These are phyloP conservation scores for Takashimella tepidaria DNA, from an alignment of 1,284 basidiomycete genomes.

Conservation along the genomic window DNA sequence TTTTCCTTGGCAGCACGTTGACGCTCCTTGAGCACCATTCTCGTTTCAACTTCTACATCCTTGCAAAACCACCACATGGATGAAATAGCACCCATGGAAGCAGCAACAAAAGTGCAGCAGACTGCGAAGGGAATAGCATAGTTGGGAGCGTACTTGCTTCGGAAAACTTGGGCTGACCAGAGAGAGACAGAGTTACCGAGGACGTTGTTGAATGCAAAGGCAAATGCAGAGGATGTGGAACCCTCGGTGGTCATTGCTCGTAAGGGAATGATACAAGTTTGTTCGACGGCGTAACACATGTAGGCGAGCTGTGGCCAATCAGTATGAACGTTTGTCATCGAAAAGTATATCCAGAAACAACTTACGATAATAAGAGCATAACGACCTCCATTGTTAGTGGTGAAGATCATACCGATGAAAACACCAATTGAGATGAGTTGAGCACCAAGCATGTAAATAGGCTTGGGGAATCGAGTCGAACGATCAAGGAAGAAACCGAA, in stretches of 20 bases:
- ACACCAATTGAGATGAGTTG: neutral
- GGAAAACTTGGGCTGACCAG: slow-evolving; percentile 8
- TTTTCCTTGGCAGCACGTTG: neutral
- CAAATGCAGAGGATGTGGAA: slow-evolving; percentile 13
- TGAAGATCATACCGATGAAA: slow-evolving; percentile 10
- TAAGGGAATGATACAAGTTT: slow-evolving; percentile 1
- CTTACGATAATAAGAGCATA: slow-evolving; percentile 22
- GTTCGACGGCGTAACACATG: neutral
- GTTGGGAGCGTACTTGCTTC: slow-evolving; percentile 12
- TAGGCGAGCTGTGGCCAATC: neutral
- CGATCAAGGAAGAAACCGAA: slow-evolving; percentile 7
- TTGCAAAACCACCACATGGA: slow-evolving; percentile 15
- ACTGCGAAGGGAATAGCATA: slow-evolving; percentile 15
- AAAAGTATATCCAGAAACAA: slow-evolving; percentile 1
- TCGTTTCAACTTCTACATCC: slow-evolving; percentile 14
- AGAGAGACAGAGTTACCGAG: neutral
- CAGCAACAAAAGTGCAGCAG: slow-evolving; percentile 12
- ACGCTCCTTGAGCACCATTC: neutral
- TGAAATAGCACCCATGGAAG: slow-evolving; percentile 3
- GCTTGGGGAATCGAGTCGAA: slow-evolving; percentile 2
- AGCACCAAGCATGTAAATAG: slow-evolving; percentile 1
- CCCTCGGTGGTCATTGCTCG: slow-evolving; percentile 15
- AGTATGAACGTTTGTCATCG: neutral
- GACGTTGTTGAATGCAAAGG: slow-evolving; percentile 19
- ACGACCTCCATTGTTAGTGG: slow-evolving; percentile 12